Conservation (phyloP, 345 rosid genomes). For the Leavenworthia alabamica region DNA sequence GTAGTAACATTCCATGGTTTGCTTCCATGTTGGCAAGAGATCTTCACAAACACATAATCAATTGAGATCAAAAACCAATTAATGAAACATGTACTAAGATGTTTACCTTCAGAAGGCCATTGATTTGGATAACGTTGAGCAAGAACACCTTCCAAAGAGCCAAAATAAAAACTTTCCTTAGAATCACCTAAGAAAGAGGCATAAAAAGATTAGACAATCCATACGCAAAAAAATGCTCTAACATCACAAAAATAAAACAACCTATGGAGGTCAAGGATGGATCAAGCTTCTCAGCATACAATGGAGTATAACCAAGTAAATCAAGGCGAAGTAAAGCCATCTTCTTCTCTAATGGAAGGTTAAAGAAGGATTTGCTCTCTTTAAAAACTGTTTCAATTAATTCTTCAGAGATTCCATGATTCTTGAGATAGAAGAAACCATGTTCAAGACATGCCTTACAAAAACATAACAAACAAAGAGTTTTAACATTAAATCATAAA, state of each 20-base stretch:
- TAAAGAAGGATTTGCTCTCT: conserved; percentile 57
- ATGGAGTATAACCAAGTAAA: conserved; percentile 57
- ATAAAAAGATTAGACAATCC: not conserved
- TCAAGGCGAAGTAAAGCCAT: conserved; percentile 45
- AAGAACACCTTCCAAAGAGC: conserved; percentile 40
- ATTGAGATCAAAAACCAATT: not conserved
- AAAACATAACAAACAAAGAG: not conserved
- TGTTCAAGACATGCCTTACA: conserved; percentile 67
- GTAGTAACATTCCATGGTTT: conserved; percentile 58
- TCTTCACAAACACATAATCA: conserved; percentile 43
- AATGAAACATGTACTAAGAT: not conserved
- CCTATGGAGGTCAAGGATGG: conserved; percentile 19
- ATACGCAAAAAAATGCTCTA: not conserved
- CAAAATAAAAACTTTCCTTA: conserved; percentile 72
- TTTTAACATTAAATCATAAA: not conserved
- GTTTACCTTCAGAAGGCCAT: conserved; percentile 67
- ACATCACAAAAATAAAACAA: not conserved
- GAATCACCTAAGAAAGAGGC: conserved; percentile 51
- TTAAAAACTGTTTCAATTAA: conserved; percentile 34
- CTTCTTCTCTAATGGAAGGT: conserved; percentile 50
- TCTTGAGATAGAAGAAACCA: conserved; percentile 87
- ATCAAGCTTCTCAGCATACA: conserved; percentile 58
- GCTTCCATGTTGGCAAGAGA: conserved; percentile 64
- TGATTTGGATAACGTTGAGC: conserved; percentile 46
- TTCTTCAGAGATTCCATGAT: conserved; percentile 68